Percentiles rank a stretch among this genome's conserved stretches.
phyloP scores from a whole-genome alignment of 2,329 filamentous ascomycete genomes.

The Sphaerulina populicola region DNA sequence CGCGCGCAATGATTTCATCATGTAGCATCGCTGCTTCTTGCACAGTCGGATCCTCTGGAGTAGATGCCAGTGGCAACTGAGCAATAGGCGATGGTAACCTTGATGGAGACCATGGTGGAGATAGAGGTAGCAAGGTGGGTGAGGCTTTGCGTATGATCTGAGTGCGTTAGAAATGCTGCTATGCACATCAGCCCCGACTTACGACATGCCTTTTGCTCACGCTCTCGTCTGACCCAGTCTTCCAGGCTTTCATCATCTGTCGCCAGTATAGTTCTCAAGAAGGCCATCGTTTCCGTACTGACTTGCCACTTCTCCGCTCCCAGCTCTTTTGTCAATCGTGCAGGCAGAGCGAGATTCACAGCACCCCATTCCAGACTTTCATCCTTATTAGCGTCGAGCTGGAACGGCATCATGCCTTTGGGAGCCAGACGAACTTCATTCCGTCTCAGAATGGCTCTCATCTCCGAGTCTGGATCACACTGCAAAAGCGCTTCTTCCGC shows the following conservation, averaged over 20 bases:
- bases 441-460: constrained; percentile 33
- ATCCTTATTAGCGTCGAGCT: constrained; percentile 37
- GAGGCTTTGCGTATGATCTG: constrained; percentile 33
- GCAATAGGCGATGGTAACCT: constrained; percentile 9
- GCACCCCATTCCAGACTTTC: constrained; percentile 39
- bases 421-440: constrained; percentile 17
- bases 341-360: constrained; percentile 12
- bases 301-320: constrained; percentile 35
- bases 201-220: constrained; percentile 24
- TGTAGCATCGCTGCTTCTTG: constrained; percentile 21
- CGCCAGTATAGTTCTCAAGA: constrained; percentile 33
- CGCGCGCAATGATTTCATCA: constrained; percentile 30
- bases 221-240: constrained; percentile 12
- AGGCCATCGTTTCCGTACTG: constrained; percentile 30
- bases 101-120: constrained; percentile 35
- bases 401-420: constrained; percentile 25
- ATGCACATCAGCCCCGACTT: background rate
- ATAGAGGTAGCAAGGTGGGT: constrained; percentile 42
- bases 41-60: constrained; percentile 26
- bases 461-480: constrained; percentile 40
- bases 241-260: constrained; percentile 13
- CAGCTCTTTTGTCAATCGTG: constrained; percentile 13
- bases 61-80: constrained; percentile 30
- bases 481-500: constrained; percentile 42
- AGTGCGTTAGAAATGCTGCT: constrained; percentile 16